These are phyloP conservation scores for Heracleum sosnowskyi DNA, from an alignment of 129 eudicot genomes.

Conservation along the genomic window DNA sequence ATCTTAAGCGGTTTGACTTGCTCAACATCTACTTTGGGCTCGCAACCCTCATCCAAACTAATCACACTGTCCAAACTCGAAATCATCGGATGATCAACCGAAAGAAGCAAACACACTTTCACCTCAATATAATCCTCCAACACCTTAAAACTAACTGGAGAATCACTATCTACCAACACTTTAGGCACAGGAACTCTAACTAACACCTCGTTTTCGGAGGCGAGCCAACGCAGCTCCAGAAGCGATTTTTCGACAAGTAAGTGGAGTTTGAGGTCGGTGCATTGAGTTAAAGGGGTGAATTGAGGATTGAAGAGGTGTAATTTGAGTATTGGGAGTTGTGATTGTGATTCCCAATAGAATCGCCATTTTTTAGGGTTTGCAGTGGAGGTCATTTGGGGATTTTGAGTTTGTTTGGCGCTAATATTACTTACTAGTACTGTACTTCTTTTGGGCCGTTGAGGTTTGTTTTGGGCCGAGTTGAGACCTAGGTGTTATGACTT, in stretches of 20 bases:
- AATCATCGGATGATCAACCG: constrained; percentile 76
- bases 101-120: constrained; percentile 57
- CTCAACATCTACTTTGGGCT: not conserved
- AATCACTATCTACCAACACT: constrained; percentile 54
- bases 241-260: constrained; percentile 37
- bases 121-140: constrained; percentile 62
- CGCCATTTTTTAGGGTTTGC: constrained; percentile 78
- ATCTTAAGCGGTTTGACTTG: constrained; percentile 40
- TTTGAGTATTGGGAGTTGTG: constrained; percentile 63
- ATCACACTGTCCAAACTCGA: constrained; percentile 43
- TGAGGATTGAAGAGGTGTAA: constrained; percentile 45
- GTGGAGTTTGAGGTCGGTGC: constrained; percentile 25
- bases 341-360: constrained; percentile 84
- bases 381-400: constrained; percentile 19
- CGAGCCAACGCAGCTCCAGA: constrained; percentile 33
- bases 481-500: no score
- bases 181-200: constrained; percentile 64
- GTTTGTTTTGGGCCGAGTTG: no score
- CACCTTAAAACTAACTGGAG: constrained; percentile 40
- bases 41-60: not conserved
- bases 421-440: no score
- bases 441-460: no score
- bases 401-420: constrained; percentile 14
- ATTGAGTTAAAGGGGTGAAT: constrained; percentile 36
- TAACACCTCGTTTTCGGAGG: constrained; percentile 18